A percentile compares a stretch with the other conserved stretches of the same genome.
These are phyloP conservation scores for Triangularia verruculosa DNA, from an alignment of 2,329 filamentous ascomycete species.

Conservation along the genomic window DNA sequence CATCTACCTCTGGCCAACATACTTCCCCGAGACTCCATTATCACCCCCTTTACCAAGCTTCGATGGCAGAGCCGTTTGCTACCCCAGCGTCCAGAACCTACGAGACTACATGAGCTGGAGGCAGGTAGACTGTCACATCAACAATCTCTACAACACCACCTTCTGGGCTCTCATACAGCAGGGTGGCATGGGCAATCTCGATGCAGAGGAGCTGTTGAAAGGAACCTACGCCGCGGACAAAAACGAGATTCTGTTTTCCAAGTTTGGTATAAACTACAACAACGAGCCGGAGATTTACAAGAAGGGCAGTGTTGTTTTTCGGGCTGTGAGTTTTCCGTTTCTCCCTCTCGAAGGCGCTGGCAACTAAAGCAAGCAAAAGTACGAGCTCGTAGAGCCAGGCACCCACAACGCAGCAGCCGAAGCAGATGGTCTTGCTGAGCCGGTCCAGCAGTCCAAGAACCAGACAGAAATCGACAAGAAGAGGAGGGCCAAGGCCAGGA, in stretches of 20 bases:
- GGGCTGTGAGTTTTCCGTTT: constrained; percentile 57
- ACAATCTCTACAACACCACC: constrained; percentile 96
- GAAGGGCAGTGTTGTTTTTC: constrained; percentile 88
- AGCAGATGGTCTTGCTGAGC: constrained; percentile 50
- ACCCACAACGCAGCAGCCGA: constrained; percentile 46
- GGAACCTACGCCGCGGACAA: constrained; percentile 85
- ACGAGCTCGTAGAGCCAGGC: constrained; percentile 64
- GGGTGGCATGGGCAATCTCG: constrained; percentile 70
- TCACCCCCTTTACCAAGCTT: constrained; percentile 80
- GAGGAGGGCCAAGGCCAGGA: constrained; percentile 71
- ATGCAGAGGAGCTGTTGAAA: constrained; percentile 78
- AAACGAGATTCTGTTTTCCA: constrained; percentile 89
- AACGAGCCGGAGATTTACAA: constrained; percentile 89
- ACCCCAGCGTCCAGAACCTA: constrained; percentile 77
- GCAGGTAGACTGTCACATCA: constrained; percentile 97
- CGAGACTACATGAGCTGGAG: constrained; percentile 96
- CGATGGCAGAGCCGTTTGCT: constrained; percentile 86
- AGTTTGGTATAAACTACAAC: constrained; percentile 95
- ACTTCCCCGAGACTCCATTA: constrained; percentile 70
- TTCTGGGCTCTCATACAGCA: constrained; percentile 87
- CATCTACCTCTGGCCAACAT: constrained; percentile 72
- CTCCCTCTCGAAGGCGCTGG: background rate
- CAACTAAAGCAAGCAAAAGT: constrained; percentile 42
- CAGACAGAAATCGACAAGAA: constrained; percentile 82
- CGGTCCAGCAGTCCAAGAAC: constrained; percentile 65